Base-by-base conservation (phyloP, 2,329 filamentous ascomycete genomes). In the Dactylellina haptotyla region DNA sequence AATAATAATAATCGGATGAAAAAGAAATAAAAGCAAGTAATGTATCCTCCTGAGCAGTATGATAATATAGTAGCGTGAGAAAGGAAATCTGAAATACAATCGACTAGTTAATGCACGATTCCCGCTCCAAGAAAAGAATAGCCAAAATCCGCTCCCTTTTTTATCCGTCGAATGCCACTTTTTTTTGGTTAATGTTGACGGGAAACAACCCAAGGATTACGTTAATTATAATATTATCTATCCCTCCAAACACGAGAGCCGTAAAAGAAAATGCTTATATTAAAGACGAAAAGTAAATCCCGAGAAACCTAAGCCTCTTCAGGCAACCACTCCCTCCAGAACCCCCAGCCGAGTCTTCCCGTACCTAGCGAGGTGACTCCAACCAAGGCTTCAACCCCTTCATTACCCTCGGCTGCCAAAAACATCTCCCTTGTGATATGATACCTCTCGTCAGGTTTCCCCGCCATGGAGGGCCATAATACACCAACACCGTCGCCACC, bases 401-500 rank as follows among this genome's bases (percentile, higher is more conserved):
- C 90, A 37, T 89, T 90, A 0, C 91, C 93, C 59, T 92, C 87
- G 0, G 92, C 95, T 64, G 89, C 91, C 62, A 98, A 84, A 80
- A 99, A 91, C 78, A 89, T 90, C 69, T 97, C 92, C 78, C 94
- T 85, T 78, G 97, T 91, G 78, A 99, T 98, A 82, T 97, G 93
- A 83, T 95, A 92, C 23, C 92, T 92, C 32, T 92, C 92, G 75
- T 92, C 87, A 0, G 87, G 84, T 76, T 92, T 90, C 78, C 92
- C 89, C 37, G 90, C 88, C n/a, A 86, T 87, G 0, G 95, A 95
- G 0, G 95, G 95, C 88, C 91, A 97, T 3, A 99, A 85, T 1
- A 99, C 92, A 37, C 95, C 95, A 0, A 99, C 92, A 10, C 95
- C 95, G 78, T 97, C 92, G 39, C 94, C 93, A 2, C 93, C 95